A percentile compares a stretch with the other conserved stretches of the same genome.
phyloP scores from a whole-genome alignment of 1,284 basidiomycete genomes.

The Sphagnurus paluster region DNA sequence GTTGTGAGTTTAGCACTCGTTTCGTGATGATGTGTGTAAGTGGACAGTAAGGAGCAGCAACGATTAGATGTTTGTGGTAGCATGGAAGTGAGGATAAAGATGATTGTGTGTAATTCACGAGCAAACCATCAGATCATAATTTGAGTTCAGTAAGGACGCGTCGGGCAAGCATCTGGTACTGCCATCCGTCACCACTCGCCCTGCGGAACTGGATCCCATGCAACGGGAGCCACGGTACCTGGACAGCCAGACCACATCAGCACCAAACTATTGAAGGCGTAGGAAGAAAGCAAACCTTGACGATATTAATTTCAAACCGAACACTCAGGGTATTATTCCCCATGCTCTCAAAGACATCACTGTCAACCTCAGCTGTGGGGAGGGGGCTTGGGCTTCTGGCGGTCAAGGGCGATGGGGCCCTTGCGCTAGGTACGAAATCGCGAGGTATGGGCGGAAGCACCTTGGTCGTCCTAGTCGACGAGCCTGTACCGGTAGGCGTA shows the following conservation, averaged over 20 bases:
- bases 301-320: slow-evolving; percentile 91
- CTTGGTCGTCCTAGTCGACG: slow-evolving; percentile 47
- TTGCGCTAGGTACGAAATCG: slow-evolving; percentile 57
- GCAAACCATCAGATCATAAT: too few species aligned
- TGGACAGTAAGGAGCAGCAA: too few species aligned
- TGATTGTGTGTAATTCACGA: too few species aligned
- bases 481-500: slow-evolving; percentile 20
- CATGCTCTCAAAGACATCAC: slow-evolving; percentile 72
- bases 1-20: neutral
- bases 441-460: slow-evolving; percentile 71
- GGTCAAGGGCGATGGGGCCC: slow-evolving; percentile 32
- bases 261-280: slow-evolving; percentile 7
- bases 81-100: neutral
- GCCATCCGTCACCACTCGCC: slow-evolving; percentile 92
- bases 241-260: slow-evolving; percentile 10
- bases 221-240: slow-evolving; percentile 93
- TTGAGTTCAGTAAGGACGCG: slow-evolving; percentile 92
- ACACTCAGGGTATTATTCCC: slow-evolving; percentile 80
- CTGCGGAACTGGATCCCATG: slow-evolving; percentile 97
- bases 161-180: slow-evolving; percentile 96
- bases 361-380: slow-evolving; percentile 64
- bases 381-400: slow-evolving; percentile 44
- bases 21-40: neutral
- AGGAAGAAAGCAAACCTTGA: slow-evolving; percentile 69
- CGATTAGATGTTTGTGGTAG: neutral